Evolutionary conservation across 768 basidiomycete species (phyloP).

Genomic region (Cantharellus cinnabarinus): DNA sequence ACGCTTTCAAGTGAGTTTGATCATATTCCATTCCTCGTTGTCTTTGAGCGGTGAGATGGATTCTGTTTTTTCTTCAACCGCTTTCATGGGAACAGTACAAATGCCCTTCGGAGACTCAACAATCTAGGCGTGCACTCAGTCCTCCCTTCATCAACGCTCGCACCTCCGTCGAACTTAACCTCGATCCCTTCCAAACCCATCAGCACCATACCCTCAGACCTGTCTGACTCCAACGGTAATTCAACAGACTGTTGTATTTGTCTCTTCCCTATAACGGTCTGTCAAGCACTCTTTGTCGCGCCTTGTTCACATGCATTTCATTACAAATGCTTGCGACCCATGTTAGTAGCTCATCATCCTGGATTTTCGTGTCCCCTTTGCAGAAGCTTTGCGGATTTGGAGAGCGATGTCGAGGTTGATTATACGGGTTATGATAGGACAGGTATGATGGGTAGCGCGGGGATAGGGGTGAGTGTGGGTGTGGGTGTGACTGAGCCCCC

Average conservation of each 20-base stretch:
- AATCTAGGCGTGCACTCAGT: neutral
- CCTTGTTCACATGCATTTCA: slow-evolving; percentile 94
- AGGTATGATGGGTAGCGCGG: too few relatives aligned
- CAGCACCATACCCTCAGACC: slow-evolving; percentile 10
- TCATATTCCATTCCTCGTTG: neutral
- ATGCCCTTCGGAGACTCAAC: neutral
- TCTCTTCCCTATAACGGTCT: slow-evolving; percentile 76
- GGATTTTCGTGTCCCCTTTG: slow-evolving; percentile 93
- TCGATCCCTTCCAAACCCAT: neutral
- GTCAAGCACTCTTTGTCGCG: slow-evolving; percentile 91
- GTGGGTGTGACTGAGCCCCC: too few relatives aligned
- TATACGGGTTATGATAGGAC: neutral
- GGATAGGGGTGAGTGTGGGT: too few relatives aligned
- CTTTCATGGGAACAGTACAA: neutral
- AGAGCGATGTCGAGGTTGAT: slow-evolving; percentile 81
- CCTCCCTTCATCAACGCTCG: neutral
- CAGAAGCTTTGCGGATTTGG: slow-evolving; percentile 83
- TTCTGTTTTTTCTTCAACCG: neutral
- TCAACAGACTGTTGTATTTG: slow-evolving; percentile 80
- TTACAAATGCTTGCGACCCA: slow-evolving; percentile 90
- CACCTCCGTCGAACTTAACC: neutral
- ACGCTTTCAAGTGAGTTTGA: slow-evolving; percentile 68
- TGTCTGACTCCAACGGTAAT: slow-evolving; percentile 12
- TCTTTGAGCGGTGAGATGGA: neutral
- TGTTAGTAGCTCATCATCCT: slow-evolving; percentile 74